These are phyloP conservation scores for Paulownia fortunei DNA, from an alignment of 257 asterid species.

Conservation along the genomic window DNA sequence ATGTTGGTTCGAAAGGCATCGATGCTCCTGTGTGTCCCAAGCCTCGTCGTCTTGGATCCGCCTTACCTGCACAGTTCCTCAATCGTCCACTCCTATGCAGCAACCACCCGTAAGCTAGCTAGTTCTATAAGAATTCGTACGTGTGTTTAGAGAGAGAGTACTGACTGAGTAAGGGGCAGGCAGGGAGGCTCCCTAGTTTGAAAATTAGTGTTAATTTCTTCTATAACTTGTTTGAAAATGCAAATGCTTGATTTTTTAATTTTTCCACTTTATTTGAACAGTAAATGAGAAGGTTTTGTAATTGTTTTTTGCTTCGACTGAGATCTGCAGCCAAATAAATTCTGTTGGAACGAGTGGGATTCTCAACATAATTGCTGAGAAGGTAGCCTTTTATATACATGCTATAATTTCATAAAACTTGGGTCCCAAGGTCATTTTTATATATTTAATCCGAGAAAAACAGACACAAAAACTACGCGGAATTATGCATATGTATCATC, in stretches of 20 bases:
- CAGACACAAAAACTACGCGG: no score
- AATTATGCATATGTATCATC: background rate
- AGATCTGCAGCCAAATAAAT: slow-evolving; percentile 41
- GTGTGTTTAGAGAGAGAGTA: no score
- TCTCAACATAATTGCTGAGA: slow-evolving; percentile 49
- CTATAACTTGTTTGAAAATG: background rate
- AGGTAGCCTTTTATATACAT: slow-evolving; percentile 30
- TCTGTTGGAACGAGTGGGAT: slow-evolving; percentile 54
- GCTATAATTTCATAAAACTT: background rate
- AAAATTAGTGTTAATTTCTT: no score
- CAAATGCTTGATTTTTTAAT: background rate
- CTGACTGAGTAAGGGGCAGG: no score
- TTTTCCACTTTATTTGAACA: background rate
- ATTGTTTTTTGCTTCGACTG: background rate
- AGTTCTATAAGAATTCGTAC: background rate
- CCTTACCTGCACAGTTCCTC: slow-evolving; percentile 53
- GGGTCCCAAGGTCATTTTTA: no score
- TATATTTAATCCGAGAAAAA: no score
- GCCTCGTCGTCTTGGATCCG: slow-evolving; percentile 57
- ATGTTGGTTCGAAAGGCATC: slow-evolving; percentile 30
- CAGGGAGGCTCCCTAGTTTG: no score
- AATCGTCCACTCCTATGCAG: slow-evolving; percentile 40
- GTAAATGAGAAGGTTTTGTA: background rate
- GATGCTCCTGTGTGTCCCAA: slow-evolving; percentile 64
- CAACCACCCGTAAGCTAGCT: slow-evolving; percentile 42